A percentile compares a stretch with the other conserved stretches of the same genome.
phyloP scores from a whole-genome alignment of 352 stramenopile species.

The Peronospora destructor region DNA sequence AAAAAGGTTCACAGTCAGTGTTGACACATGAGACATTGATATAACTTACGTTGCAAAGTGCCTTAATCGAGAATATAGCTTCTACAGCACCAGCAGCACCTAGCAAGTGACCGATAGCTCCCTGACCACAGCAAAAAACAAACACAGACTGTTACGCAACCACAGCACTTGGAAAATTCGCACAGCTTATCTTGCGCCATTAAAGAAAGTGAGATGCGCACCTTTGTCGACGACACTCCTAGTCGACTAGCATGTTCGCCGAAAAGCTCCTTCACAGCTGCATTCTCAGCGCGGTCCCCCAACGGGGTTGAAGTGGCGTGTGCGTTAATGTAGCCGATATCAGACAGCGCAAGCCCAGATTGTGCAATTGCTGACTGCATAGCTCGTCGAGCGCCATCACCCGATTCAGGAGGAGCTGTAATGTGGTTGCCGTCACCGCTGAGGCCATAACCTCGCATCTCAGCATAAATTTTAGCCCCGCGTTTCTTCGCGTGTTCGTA shows the following conservation, averaged over 20 bases:
- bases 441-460: slow-evolving; percentile 92
- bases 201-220: slow-evolving; percentile 7
- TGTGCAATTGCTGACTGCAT: slow-evolving; percentile 89
- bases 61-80: slow-evolving; percentile 92
- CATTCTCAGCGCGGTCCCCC: slow-evolving; percentile 92
- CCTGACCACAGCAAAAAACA: slow-evolving; percentile 24
- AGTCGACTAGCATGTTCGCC: slow-evolving; percentile 43
- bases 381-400: slow-evolving; percentile 64
- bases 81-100: slow-evolving; percentile 95
- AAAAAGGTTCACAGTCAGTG: slow-evolving; percentile 1
- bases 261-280: slow-evolving; percentile 87
- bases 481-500: slow-evolving; percentile 90
- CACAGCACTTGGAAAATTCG: background rate
- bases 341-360: slow-evolving; percentile 58
- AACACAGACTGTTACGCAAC: background rate
- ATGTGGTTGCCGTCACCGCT: slow-evolving; percentile 95
- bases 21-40: background rate
- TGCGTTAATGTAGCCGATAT: slow-evolving; percentile 97
- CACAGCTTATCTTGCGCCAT: background rate
- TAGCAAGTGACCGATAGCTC: slow-evolving; percentile 91
- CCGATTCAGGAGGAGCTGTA: slow-evolving; percentile 59
- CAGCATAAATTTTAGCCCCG: slow-evolving; percentile 91
- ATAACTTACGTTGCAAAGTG: slow-evolving; percentile 72
- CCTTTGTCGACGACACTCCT: slow-evolving; percentile 80
- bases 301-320: slow-evolving; percentile 97